Evolutionary conservation across 2,329 filamentous ascomycete genomes (phyloP).

Genomic region (Coleophoma crateriformis): DNA sequence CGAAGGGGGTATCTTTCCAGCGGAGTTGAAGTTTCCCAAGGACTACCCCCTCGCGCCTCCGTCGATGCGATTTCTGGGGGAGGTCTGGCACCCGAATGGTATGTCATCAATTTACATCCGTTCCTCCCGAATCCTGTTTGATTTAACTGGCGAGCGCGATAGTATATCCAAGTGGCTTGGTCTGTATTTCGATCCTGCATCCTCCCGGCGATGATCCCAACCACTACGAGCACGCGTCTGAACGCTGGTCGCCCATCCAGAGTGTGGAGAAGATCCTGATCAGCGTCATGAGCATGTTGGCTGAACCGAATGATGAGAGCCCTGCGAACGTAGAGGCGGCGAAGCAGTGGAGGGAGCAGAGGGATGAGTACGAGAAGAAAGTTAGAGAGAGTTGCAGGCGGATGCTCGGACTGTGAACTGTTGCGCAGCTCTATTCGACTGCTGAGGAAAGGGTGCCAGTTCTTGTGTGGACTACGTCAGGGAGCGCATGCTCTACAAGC

Average conservation of each 20-base stretch:
- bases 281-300: slow-evolving; percentile 96
- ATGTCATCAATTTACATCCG: slow-evolving; percentile 18
- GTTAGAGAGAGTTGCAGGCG: slow-evolving; percentile 78
- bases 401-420: slow-evolving; percentile 62
- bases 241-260: slow-evolving; percentile 95
- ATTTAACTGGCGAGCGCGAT: not conserved
- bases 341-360: slow-evolving; percentile 88
- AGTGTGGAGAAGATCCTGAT: slow-evolving; percentile 97
- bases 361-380: slow-evolving; percentile 77
- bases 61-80: slow-evolving; percentile 90
- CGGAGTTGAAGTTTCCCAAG: slow-evolving; percentile 88
- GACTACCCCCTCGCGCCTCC: slow-evolving; percentile 97
- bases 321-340: slow-evolving; percentile 95
- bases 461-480: too few relatives aligned
- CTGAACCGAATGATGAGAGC: slow-evolving; percentile 94
- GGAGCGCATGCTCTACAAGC: too few relatives aligned
- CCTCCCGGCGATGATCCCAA: slow-evolving; percentile 95
- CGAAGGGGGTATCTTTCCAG: slow-evolving; percentile 91
- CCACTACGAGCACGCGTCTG: slow-evolving; percentile 93
- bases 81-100: slow-evolving; percentile 98
- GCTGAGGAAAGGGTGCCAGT: too few relatives aligned
- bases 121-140: not conserved
- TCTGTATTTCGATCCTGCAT: slow-evolving; percentile 98
- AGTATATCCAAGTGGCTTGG: slow-evolving; percentile 89
- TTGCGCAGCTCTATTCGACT: too few relatives aligned